A percentile compares a stretch with the other conserved stretches of the same genome.
phyloP scores from a whole-genome alignment of 371 early-diverging fungal species.

The Parasitella parasitica region DNA sequence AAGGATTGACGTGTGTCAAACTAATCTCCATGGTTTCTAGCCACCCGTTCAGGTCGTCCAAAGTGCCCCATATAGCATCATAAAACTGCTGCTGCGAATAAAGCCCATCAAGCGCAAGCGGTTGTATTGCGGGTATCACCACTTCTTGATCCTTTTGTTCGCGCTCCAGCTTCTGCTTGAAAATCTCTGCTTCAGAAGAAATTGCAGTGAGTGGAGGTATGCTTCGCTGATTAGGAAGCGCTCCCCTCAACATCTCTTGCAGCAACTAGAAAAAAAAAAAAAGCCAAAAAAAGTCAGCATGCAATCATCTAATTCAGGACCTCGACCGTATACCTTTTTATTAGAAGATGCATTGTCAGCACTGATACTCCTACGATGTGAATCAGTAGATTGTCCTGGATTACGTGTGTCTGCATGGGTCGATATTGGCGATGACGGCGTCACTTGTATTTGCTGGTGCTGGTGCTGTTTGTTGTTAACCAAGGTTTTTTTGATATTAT shows the following conservation, averaged over 20 bases:
- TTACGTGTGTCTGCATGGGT: neutral
- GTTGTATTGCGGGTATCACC: constrained; percentile 9
- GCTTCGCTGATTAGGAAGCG: neutral
- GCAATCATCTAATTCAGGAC: no score
- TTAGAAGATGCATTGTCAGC: constrained; percentile 31
- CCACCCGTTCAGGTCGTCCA: constrained; percentile 36
- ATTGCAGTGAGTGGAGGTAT: neutral
- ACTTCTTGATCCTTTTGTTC: constrained; percentile 6
- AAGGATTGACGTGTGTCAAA: constrained; percentile 4
- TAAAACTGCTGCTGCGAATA: constrained; percentile 28
- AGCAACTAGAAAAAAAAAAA: neutral
- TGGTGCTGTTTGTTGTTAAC: constrained; percentile 1
- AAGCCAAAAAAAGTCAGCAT: no score
- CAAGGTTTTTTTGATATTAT: constrained; percentile 33
- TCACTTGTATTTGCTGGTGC: neutral
- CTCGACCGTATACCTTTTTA: constrained; percentile 6
- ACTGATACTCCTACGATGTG: constrained; percentile 43
- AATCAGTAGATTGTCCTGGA: neutral
- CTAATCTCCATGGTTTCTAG: constrained; percentile 25
- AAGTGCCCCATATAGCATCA: constrained; percentile 24
- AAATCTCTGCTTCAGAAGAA: constrained; percentile 13
- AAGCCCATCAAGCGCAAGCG: constrained; percentile 29
- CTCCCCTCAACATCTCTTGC: neutral
- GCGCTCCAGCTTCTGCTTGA: constrained; percentile 2
- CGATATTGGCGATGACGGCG: neutral